Percentiles rank a stretch among this genome's conserved stretches.
Conservation (phyloP, 108 stramenopile genomes). For the Skeletonema costatum region DNA sequence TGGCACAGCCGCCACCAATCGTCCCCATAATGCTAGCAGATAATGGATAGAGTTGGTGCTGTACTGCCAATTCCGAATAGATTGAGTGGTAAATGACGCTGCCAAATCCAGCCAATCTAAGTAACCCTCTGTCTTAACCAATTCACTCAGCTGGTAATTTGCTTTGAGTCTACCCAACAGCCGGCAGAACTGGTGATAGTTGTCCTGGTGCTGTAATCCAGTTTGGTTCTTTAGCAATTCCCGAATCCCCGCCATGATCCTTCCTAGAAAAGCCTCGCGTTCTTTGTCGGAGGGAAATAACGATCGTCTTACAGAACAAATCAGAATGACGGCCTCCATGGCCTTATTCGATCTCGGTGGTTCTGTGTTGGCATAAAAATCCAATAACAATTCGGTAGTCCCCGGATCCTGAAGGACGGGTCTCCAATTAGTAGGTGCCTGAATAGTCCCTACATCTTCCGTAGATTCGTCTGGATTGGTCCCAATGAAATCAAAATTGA, state of each 20-base stretch:
- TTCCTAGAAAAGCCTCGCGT: constrained; percentile 86
- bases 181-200: constrained; percentile 98
- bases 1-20: constrained; percentile 97
- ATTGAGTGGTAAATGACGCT: constrained; percentile 90
- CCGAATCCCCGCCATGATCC: constrained; percentile 86
- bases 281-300: constrained; percentile 96
- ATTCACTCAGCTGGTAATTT: constrained; percentile 96
- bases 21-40: constrained; percentile 94
- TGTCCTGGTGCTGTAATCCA: constrained; percentile 95
- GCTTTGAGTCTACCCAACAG: constrained; percentile 96
- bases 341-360: constrained; percentile 90
- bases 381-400: constrained; percentile 89
- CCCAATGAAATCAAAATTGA: constrained; percentile 98
- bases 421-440: constrained; percentile 95
- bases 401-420: constrained; percentile 84
- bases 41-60: constrained; percentile 96
- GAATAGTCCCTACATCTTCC: constrained; percentile 97
- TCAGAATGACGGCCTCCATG: constrained; percentile 92
- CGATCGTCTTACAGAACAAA: constrained; percentile 88
- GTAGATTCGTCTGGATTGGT: constrained; percentile 98
- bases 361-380: constrained; percentile 94
- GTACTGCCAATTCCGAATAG: constrained; percentile 96
- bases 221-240: constrained; percentile 90
- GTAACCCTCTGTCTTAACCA: constrained; percentile 93
- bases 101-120: constrained; percentile 94